Evolutionary conservation across 2,329 filamentous ascomycete genomes (phyloP).

Genomic region (Claviceps pazoutovae): DNA sequence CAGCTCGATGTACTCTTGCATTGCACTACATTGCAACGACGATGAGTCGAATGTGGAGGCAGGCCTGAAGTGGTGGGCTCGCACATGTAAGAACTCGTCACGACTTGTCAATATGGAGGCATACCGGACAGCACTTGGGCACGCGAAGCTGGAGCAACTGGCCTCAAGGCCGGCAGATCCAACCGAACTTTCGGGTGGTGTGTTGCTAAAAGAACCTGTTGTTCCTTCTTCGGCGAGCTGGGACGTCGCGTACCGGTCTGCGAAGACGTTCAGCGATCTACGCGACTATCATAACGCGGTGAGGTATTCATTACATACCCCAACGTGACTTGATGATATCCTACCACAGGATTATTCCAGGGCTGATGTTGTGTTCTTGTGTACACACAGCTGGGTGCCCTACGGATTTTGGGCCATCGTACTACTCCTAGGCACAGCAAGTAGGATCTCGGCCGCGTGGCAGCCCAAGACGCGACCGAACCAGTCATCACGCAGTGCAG

Average conservation of each 20-base stretch:
- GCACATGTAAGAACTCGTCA: constrained; percentile 8
- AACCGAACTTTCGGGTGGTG: neutral
- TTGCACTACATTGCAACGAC: constrained; percentile 6
- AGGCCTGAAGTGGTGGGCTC: constrained; percentile 9
- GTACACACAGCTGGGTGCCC: neutral
- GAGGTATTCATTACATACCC: constrained; percentile 1
- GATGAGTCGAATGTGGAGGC: constrained; percentile 4
- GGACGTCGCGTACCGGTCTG: constrained; percentile 4
- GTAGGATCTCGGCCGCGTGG: neutral
- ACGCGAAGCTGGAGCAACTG: neutral
- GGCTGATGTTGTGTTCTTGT: neutral
- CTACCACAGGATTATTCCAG: neutral
- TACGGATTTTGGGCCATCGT: neutral
- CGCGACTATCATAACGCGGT: constrained; percentile 5
- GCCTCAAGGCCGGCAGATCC: neutral
- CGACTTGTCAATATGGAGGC: constrained; percentile 6
- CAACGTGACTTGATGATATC: neutral
- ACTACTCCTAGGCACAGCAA: neutral
- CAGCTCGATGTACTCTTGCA: constrained; percentile 9
- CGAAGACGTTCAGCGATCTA: constrained; percentile 2
- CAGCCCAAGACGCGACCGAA: neutral
- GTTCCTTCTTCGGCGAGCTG: constrained; percentile 4
- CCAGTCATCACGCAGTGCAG: neutral
- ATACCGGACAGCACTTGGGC: constrained; percentile 5
- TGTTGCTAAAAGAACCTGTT: neutral